phyloP scores from a whole-genome alignment of 75 land plant species.

The Adiantum capillusveneris region DNA sequence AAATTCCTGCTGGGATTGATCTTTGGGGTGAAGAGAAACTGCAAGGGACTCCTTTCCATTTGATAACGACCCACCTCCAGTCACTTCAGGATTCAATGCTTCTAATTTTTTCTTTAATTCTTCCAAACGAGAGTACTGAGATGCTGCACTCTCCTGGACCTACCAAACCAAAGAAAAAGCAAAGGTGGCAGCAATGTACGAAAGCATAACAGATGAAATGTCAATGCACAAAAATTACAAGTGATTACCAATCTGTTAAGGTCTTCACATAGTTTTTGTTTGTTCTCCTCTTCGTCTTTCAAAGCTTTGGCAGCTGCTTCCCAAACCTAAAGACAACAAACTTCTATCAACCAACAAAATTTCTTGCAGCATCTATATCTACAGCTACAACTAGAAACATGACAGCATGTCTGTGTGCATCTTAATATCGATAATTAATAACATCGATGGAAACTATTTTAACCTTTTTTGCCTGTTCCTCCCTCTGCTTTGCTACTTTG shows the following conservation, averaged over 20 bases:
- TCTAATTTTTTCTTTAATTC: constrained; percentile 81
- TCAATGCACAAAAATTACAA: neutral
- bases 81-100: constrained; percentile 62
- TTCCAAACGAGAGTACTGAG: constrained; percentile 78
- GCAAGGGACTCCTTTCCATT: constrained; percentile 4
- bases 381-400: neutral
- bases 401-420: too few relatives aligned
- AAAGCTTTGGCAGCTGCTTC: constrained; percentile 71
- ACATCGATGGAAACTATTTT: neutral
- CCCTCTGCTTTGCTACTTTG: constrained; percentile 70
- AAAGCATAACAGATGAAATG: constrained; percentile 8
- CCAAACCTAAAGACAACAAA: constrained; percentile 49
- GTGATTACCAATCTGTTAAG: constrained; percentile 61
- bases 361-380: too few relatives aligned
- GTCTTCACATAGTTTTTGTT: constrained; percentile 88
- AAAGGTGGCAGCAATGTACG: neutral
- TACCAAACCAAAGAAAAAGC: constrained; percentile 12
- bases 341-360: too few relatives aligned
- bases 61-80: constrained; percentile 10
- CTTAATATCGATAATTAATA: too few relatives aligned
- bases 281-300: constrained; percentile 70
- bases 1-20: neutral
- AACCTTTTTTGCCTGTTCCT: constrained; percentile 88
- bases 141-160: constrained; percentile 84
- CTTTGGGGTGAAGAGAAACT: neutral